These are phyloP conservation scores for Colletotrichum eleusines DNA, from an alignment of 2,329 filamentous ascomycete genomes.

Conservation along the genomic window DNA sequence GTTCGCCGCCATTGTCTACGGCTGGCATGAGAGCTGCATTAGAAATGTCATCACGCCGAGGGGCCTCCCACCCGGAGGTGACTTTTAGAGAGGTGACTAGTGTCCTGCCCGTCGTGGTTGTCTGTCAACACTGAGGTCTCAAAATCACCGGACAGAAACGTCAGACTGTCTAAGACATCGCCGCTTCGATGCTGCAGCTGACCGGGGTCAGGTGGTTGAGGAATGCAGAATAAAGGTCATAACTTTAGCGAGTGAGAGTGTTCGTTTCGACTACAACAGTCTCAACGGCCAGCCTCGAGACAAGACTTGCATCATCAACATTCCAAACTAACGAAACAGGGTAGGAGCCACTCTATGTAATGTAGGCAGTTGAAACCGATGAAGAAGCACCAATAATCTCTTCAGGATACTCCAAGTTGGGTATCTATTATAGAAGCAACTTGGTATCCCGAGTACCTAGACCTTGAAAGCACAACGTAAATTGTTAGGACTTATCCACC, in stretches of 20 bases:
- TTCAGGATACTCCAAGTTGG: neutral
- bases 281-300: conserved; percentile 10
- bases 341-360: conserved; percentile 10
- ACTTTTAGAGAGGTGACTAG: neutral
- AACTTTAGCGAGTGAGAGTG: neutral
- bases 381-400: neutral
- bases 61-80: neutral
- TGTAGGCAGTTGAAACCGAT: conserved; percentile 10
- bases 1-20: neutral
- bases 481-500: neutral
- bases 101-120: neutral
- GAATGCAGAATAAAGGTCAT: neutral
- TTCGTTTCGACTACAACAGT: neutral
- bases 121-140: neutral
- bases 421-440: neutral
- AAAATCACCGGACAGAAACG: neutral
- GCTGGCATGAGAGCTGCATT: neutral
- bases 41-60: neutral
- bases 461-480: neutral
- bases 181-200: conserved; percentile 11
- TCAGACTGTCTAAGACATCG: conserved; percentile 36
- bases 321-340: conserved; percentile 6
- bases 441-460: neutral
- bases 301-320: conserved; percentile 20
- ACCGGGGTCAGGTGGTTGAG: conserved; percentile 20